Evolutionary conservation across 306 rosid species (phyloP).

Genomic region (Casuarina cunninghamiana): DNA sequence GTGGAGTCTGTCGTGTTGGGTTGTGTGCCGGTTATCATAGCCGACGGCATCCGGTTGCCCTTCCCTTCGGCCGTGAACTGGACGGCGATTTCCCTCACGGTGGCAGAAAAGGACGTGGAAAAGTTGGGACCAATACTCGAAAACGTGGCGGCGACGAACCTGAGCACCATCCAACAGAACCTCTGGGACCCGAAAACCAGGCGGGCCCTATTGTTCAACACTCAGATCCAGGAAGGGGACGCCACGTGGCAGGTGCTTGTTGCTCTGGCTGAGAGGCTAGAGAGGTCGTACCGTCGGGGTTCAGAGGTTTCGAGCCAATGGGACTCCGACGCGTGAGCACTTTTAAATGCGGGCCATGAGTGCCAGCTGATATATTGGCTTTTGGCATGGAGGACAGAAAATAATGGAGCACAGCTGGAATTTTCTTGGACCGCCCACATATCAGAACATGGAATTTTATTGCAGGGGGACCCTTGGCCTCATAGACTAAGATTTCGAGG

Average conservation of each 20-base stretch:
- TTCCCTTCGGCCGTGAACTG: constrained; percentile 60
- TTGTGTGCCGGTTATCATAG: constrained; percentile 87
- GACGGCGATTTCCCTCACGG: constrained; percentile 76
- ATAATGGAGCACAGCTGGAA: constrained; percentile 55
- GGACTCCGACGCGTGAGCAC: constrained; percentile 26
- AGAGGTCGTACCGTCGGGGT: constrained; percentile 44
- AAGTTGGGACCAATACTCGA: constrained; percentile 59
- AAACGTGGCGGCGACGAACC: constrained; percentile 77
- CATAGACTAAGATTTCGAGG: neutral
- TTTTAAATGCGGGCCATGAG: neutral
- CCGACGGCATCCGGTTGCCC: constrained; percentile 79
- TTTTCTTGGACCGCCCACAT: constrained; percentile 7
- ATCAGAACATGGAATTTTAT: constrained; percentile 11
- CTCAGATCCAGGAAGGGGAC: constrained; percentile 59
- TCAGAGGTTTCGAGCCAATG: constrained; percentile 49
- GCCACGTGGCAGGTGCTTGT: constrained; percentile 87
- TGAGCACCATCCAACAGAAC: constrained; percentile 57
- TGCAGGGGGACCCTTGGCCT: neutral
- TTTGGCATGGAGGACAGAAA: constrained; percentile 6
- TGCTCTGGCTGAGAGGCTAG: constrained; percentile 46
- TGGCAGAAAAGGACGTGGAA: constrained; percentile 77
- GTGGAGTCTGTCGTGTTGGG: constrained; percentile 85
- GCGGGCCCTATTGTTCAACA: constrained; percentile 62
- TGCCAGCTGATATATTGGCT: constrained; percentile 7
- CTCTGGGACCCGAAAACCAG: constrained; percentile 58